Evolutionary conservation across 495 filamentous ascomycete genomes (phyloP).

Genomic region (Staphylotrichum tortipilum): DNA sequence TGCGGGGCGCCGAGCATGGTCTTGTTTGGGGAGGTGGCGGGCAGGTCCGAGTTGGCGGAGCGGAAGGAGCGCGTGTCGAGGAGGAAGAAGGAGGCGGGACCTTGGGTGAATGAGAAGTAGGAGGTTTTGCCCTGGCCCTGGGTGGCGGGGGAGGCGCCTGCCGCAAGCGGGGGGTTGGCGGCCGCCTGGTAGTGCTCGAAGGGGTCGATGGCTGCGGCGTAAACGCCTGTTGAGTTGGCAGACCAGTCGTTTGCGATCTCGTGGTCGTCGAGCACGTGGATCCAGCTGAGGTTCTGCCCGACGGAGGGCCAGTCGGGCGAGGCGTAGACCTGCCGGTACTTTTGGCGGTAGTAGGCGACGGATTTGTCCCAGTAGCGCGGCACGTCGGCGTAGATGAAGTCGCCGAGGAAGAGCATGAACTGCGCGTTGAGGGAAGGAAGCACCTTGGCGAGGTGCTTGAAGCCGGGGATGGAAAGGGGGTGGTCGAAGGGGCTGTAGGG

Average conservation of each 20-base stretch:
- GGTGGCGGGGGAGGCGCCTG: slow-evolving; percentile 26
- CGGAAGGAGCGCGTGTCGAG: slow-evolving; percentile 87
- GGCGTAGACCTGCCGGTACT: slow-evolving; percentile 88
- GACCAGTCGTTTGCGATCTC: slow-evolving; percentile 93
- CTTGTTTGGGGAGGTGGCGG: slow-evolving; percentile 50
- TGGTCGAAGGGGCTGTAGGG: slow-evolving; percentile 79
- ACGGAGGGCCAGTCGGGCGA: slow-evolving; percentile 79
- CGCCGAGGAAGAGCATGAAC: slow-evolving; percentile 98
- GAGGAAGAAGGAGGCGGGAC: slow-evolving; percentile 89
- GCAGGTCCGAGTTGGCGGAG: slow-evolving; percentile 42
- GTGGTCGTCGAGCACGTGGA: slow-evolving; percentile 93
- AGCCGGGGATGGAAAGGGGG: slow-evolving; percentile 69
- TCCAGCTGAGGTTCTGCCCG: slow-evolving; percentile 73
- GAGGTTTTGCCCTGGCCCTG: slow-evolving; percentile 41
- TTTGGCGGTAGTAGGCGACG: slow-evolving; percentile 68
- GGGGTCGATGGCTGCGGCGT: slow-evolving; percentile 69
- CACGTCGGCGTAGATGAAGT: slow-evolving; percentile 96
- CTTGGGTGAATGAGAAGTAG: slow-evolving; percentile 80
- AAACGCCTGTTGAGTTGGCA: slow-evolving; percentile 61
- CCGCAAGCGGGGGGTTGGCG: slow-evolving; percentile 66
- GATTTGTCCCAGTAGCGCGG: slow-evolving; percentile 66
- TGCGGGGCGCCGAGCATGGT: slow-evolving; percentile 81
- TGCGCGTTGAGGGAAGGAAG: slow-evolving; percentile 57
- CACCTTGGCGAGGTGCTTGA: slow-evolving; percentile 57
- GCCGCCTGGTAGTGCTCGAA: slow-evolving; percentile 78